phyloP scores from a whole-genome alignment of 345 rosid genomes.

The Cardiospermum halicacabum region DNA sequence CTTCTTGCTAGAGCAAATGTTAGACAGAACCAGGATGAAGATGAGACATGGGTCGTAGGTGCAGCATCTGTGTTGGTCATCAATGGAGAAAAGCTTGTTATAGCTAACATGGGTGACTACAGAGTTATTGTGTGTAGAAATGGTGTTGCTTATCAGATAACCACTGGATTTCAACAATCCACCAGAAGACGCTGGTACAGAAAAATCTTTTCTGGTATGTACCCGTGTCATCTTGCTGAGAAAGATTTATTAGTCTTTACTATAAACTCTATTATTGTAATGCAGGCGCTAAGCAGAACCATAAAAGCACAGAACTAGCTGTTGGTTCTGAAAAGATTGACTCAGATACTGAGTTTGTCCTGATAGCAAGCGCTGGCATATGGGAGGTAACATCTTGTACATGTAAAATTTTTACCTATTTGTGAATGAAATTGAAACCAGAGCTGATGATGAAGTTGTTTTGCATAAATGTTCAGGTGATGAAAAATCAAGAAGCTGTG shows the following conservation, averaged over 20 bases:
- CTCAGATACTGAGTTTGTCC: constrained; percentile 53
- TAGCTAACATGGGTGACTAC: constrained; percentile 55
- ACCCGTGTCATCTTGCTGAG: no score
- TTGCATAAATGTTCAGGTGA: constrained; percentile 35
- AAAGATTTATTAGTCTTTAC: no score
- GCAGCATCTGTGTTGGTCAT: constrained; percentile 59
- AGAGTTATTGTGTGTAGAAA: constrained; percentile 55
- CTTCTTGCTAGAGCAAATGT: constrained; percentile 43
- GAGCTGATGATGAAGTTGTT: no score
- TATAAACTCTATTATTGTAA: no score
- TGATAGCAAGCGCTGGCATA: constrained; percentile 65
- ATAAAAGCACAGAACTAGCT: constrained; percentile 27
- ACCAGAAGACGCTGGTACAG: constrained; percentile 44
- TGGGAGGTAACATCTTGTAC: constrained; percentile 51
- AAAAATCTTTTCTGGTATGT: constrained; percentile 38
- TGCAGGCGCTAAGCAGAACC: constrained; percentile 12
- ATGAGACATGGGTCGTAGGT: constrained; percentile 29
- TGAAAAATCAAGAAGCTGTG: constrained; percentile 75
- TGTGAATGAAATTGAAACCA: not conserved
- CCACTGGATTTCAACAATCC: constrained; percentile 24
- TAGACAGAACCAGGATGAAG: constrained; percentile 29
- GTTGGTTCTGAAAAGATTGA: constrained; percentile 39
- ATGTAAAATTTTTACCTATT: not conserved
- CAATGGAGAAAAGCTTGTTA: constrained; percentile 63
- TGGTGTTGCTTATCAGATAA: constrained; percentile 56